Evolutionary conservation across 208 protist genomes (phyloP).

Genomic region (Wallacemonas sp.): DNA sequence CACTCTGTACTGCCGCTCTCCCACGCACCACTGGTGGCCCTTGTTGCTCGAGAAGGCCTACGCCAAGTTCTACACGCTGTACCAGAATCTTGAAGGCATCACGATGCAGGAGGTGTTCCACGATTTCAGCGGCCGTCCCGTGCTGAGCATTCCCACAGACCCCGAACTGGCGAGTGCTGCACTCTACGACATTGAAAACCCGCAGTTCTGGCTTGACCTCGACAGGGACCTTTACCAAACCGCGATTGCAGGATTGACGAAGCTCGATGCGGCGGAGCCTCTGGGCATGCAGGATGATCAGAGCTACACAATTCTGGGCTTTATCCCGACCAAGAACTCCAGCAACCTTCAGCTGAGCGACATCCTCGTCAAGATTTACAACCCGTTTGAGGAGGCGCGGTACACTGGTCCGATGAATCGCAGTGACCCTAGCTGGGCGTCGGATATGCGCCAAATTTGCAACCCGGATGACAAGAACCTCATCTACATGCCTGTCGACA

Average conservation of each 20-base stretch:
- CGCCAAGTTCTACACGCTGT: conserved; percentile 77
- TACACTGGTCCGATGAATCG: conserved; percentile 73
- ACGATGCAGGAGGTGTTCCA: conserved; percentile 49
- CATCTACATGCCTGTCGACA: conserved; percentile 66
- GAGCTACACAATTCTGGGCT: conserved; percentile 61
- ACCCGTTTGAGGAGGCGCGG: conserved; percentile 55
- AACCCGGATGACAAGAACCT: conserved; percentile 37
- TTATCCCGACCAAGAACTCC: conserved; percentile 41
- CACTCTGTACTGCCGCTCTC: conserved; percentile 56
- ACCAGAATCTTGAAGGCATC: conserved; percentile 46
- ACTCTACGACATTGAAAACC: conserved; percentile 56
- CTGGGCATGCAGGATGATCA: conserved; percentile 57
- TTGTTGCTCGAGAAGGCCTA: conserved; percentile 82
- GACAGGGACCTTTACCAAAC: conserved; percentile 33
- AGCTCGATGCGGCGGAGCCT: conserved; percentile 33
- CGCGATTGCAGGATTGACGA: conserved; percentile 48
- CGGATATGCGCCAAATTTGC: conserved; percentile 41
- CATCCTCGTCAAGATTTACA: conserved; percentile 73
- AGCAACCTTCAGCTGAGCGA: conserved; percentile 42
- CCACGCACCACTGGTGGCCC: conserved; percentile 67
- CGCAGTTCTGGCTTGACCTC: conserved; percentile 60
- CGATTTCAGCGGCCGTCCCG: conserved; percentile 60
- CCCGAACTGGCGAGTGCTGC: conserved; percentile 32
- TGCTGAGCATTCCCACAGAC: conserved; percentile 49
- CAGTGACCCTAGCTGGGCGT: conserved; percentile 50